A percentile compares a stretch with the other conserved stretches of the same genome.
phyloP scores from a whole-genome alignment of 2,329 filamentous ascomycete species.

The Ophiognomonia clavigignenti-juglandacearum region DNA sequence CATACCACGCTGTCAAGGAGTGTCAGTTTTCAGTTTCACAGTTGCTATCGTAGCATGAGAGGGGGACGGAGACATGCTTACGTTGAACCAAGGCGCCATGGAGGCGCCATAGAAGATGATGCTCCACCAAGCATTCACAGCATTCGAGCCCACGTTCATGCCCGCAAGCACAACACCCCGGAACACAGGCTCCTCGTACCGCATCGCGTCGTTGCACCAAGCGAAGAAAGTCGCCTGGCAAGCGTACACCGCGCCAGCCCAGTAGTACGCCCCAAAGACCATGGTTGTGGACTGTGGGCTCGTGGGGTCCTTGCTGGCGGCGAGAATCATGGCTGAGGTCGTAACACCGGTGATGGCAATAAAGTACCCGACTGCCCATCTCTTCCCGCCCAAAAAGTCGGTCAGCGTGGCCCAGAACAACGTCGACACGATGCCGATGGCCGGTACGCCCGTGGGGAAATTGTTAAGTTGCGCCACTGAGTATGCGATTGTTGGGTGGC shows the following conservation, averaged over 20 bases:
- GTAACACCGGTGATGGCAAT: slow-evolving; percentile 60
- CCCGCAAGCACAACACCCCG: slow-evolving; percentile 64
- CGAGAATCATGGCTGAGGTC: slow-evolving; percentile 58
- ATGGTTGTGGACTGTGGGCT: slow-evolving; percentile 39
- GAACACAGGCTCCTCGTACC: slow-evolving; percentile 57
- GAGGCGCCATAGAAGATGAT: slow-evolving; percentile 66
- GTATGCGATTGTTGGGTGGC: slow-evolving; percentile 38
- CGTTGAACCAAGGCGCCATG: slow-evolving; percentile 61
- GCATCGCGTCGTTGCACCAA: slow-evolving; percentile 68
- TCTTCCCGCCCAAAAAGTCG: slow-evolving; percentile 57
- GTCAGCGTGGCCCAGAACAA: slow-evolving; percentile 67
- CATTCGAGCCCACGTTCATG: slow-evolving; percentile 67
- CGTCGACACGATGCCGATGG: slow-evolving; percentile 54
- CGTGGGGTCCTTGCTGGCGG: slow-evolving; percentile 37
- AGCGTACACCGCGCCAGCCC: slow-evolving; percentile 65
- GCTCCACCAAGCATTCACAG: slow-evolving; percentile 69
- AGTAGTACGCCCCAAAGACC: slow-evolving; percentile 64
- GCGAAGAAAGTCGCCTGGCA: slow-evolving; percentile 73
- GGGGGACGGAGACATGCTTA: slow-evolving; percentile 30
- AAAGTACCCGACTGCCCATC: slow-evolving; percentile 63
- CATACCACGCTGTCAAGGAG: slow-evolving; percentile 52
- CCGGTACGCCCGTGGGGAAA: slow-evolving; percentile 52
- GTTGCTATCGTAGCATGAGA: slow-evolving; percentile 9
- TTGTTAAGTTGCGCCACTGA: slow-evolving; percentile 48
- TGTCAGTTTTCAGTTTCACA: slow-evolving; percentile 10